Evolutionary conservation across 2,329 filamentous ascomycete genomes (phyloP).

Genomic region (Ustilaginoidea virens): DNA sequence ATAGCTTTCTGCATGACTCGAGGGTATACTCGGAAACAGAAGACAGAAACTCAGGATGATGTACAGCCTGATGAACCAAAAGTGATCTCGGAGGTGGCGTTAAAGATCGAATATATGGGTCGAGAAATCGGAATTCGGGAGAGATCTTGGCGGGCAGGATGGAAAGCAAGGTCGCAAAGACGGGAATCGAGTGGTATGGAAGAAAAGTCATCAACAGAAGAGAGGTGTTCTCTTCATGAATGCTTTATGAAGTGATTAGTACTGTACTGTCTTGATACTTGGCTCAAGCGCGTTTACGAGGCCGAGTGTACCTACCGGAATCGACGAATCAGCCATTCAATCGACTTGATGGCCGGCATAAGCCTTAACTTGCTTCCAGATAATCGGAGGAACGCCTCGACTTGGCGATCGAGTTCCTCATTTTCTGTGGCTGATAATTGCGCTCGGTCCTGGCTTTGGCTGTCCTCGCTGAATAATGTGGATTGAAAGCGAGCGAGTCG

Average conservation of each 20-base stretch:
- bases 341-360: constrained; percentile 73
- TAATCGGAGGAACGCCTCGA: constrained; percentile 73
- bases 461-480: constrained; percentile 86
- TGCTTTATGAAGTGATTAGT: constrained; percentile 31
- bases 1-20: constrained; percentile 52
- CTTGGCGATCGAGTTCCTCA: constrained; percentile 57
- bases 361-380: constrained; percentile 63
- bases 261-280: neutral
- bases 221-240: constrained; percentile 81
- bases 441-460: constrained; percentile 72
- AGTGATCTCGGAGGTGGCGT: constrained; percentile 65
- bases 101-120: constrained; percentile 68
- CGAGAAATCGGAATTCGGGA: constrained; percentile 64
- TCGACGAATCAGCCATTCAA: constrained; percentile 88
- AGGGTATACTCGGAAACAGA: constrained; percentile 67
- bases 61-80: constrained; percentile 69
- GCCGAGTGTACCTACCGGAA: constrained; percentile 50
- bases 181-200: constrained; percentile 75
- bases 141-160: constrained; percentile 69
- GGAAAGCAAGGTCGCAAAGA: constrained; percentile 74
- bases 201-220: constrained; percentile 72
- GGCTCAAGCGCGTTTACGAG: neutral
- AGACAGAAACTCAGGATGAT: constrained; percentile 61
- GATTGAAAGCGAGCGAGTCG: constrained; percentile 61
- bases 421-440: constrained; percentile 76